Evolutionary conservation across 192 early-diverging fungal genomes (phyloP).

Genomic region (Chytriomyces hyalinus): DNA sequence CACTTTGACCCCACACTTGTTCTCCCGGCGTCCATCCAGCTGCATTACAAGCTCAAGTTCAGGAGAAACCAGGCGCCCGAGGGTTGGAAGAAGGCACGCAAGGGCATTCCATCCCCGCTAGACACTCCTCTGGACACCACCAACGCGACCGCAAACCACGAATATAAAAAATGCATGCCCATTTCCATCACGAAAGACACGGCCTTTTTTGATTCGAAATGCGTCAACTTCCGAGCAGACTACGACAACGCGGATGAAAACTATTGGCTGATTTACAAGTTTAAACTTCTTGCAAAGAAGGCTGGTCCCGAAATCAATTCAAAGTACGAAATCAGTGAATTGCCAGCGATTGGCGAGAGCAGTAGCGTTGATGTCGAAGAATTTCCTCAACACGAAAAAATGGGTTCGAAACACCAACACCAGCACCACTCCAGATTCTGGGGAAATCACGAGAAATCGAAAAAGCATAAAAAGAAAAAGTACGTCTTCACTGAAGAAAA

Average conservation of each 20-base stretch:
- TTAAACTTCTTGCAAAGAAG: constrained; percentile 16
- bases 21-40: background rate
- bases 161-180: constrained; percentile 4
- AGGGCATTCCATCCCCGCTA: background rate
- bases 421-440: background rate
- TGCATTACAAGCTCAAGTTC: constrained; percentile 22
- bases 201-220: background rate
- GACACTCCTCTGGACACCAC: background rate
- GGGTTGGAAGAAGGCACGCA: background rate
- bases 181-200: background rate
- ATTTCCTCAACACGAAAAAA: background rate
- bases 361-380: background rate
- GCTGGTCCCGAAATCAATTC: too few species aligned
- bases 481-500: constrained; percentile 13
- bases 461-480: constrained; percentile 6
- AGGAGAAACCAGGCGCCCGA: constrained; percentile 4
- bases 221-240: constrained; percentile 13
- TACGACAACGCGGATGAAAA: background rate
- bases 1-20: constrained; percentile 10
- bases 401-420: background rate
- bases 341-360: background rate
- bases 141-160: background rate
- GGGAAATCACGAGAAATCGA: background rate
- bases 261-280: constrained; percentile 24
- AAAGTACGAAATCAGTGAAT: background rate